Conservation (phyloP, 2,329 filamentous ascomycete species). For the Macrophomina phaseolina region DNA sequence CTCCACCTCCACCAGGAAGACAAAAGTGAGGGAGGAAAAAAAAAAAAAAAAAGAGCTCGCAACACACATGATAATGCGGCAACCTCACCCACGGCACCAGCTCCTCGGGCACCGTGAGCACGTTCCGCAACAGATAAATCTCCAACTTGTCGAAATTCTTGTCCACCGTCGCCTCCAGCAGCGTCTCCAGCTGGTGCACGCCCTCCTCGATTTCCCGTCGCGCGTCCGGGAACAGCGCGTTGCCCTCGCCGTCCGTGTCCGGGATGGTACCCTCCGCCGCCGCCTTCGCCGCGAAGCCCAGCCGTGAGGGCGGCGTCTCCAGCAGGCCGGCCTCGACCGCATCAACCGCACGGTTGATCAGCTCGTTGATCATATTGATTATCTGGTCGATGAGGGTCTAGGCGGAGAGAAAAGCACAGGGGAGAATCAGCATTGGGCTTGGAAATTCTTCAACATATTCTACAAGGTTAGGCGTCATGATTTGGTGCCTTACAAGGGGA, state of each 20-base stretch:
- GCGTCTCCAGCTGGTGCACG: slow-evolving; percentile 55
- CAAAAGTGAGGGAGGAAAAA: not conserved
- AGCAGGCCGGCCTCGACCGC: slow-evolving; percentile 84
- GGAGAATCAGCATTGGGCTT: slow-evolving; percentile 15
- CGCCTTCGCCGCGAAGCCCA: slow-evolving; percentile 73
- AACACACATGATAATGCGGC: slow-evolving; percentile 77
- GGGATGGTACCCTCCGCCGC: slow-evolving; percentile 54
- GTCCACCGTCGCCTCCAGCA: slow-evolving; percentile 57
- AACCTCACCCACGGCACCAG: slow-evolving; percentile 78
- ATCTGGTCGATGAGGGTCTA: slow-evolving; percentile 96
- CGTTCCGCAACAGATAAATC: slow-evolving; percentile 87
- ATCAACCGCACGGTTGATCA: slow-evolving; percentile 87
- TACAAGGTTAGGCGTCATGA: not conserved
- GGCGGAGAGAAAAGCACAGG: too few species aligned
- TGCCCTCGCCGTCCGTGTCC: slow-evolving; percentile 45
- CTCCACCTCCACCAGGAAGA: too few species aligned
- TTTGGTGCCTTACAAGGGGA: slow-evolving; percentile 71
- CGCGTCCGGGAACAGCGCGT: slow-evolving; percentile 54
- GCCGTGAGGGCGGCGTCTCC: slow-evolving; percentile 71
- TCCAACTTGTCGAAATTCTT: slow-evolving; percentile 59
- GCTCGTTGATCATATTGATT: slow-evolving; percentile 93
- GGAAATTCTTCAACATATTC: not conserved
- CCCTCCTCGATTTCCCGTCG: slow-evolving; percentile 84
- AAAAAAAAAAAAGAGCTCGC: not conserved
- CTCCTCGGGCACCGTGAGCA: slow-evolving; percentile 62